Evolutionary conservation across 805 yeast genomes (phyloP).

Genomic region (Zygosaccharomyces siamensis): DNA sequence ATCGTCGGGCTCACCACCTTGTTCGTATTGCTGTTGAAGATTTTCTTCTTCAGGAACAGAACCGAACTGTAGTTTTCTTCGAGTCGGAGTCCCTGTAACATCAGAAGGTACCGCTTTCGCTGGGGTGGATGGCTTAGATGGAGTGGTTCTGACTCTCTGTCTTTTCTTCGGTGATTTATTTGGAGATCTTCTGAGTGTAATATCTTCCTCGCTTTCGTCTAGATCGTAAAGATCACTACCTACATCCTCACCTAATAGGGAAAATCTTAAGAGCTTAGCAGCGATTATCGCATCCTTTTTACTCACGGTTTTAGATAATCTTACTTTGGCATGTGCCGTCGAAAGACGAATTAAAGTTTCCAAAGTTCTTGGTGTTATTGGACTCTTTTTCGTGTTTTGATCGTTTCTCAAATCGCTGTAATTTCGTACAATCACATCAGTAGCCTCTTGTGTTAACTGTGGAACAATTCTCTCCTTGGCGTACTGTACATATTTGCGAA

Average conservation of each 20-base stretch:
- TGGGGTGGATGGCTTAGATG: slow-evolving; percentile 19
- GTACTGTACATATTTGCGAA: slow-evolving; percentile 88
- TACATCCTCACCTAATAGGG: slow-evolving; percentile 53
- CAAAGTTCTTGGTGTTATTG: slow-evolving; percentile 96
- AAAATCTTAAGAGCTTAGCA: slow-evolving; percentile 75
- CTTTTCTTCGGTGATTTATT: slow-evolving; percentile 35
- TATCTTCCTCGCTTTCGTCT: slow-evolving; percentile 23
- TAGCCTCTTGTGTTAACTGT: slow-evolving; percentile 67
- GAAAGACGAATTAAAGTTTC: slow-evolving; percentile 93
- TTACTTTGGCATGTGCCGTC: slow-evolving; percentile 95
- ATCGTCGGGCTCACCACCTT: slow-evolving; percentile 18
- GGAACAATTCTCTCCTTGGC: slow-evolving; percentile 88
- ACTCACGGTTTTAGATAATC: slow-evolving; percentile 72
- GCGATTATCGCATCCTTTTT: slow-evolving; percentile 81
- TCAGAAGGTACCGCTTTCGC: slow-evolving; percentile 9
- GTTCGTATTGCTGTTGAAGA: slow-evolving; percentile 27
- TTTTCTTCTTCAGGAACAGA: slow-evolving; percentile 33
- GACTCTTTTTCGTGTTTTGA: slow-evolving; percentile 77
- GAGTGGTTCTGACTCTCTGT: slow-evolving; percentile 22
- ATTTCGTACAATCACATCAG: slow-evolving; percentile 71
- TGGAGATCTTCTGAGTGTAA: slow-evolving; percentile 22
- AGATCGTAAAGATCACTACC: slow-evolving; percentile 22
- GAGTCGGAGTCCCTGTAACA: slow-evolving; percentile 31
- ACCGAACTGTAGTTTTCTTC: slow-evolving; percentile 20
- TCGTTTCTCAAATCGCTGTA: slow-evolving; percentile 82